Percentiles rank a stretch among this genome's conserved stretches.
Evolutionary conservation across 345 rosid species (phyloP).

Genomic region (Pistacia vera): DNA sequence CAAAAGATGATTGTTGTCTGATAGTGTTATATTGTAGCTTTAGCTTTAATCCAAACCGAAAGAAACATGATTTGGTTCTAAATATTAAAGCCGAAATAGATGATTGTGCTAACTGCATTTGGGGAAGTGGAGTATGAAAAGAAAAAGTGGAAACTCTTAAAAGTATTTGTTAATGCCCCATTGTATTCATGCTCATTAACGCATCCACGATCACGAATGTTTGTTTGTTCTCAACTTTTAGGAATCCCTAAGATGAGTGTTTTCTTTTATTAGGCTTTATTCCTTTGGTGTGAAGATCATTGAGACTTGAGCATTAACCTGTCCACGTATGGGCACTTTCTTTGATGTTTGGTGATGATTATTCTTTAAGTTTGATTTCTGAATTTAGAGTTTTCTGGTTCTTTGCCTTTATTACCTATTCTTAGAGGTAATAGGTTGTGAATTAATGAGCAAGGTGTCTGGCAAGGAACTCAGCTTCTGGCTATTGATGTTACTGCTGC

Average conservation of each 20-base stretch:
- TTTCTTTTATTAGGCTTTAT: background rate
- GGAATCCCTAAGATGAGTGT: background rate
- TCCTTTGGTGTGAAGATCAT: too few species aligned
- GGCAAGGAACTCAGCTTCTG: slow-evolving; percentile 98
- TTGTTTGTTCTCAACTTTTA: background rate
- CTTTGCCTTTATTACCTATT: slow-evolving; percentile 1
- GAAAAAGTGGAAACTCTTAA: too few species aligned
- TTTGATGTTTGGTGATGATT: background rate
- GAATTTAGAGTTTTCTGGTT: slow-evolving; percentile 5
- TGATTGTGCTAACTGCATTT: too few species aligned
- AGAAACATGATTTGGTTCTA: too few species aligned
- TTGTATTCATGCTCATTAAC: background rate
- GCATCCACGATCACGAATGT: background rate
- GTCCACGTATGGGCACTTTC: background rate
- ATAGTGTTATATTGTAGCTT: too few species aligned
- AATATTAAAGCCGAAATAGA: too few species aligned
- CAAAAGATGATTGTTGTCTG: too few species aligned
- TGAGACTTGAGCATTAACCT: background rate
- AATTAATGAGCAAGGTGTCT: slow-evolving; percentile 69
- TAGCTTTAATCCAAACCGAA: too few species aligned
- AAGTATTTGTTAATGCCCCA: too few species aligned
- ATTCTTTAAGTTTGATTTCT: background rate
- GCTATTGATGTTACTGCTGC: slow-evolving; percentile 92
- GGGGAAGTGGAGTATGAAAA: too few species aligned
- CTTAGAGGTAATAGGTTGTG: slow-evolving; percentile 6